Conservation (phyloP, 2,329 filamentous ascomycete species). For the Alternaria longipes region DNA sequence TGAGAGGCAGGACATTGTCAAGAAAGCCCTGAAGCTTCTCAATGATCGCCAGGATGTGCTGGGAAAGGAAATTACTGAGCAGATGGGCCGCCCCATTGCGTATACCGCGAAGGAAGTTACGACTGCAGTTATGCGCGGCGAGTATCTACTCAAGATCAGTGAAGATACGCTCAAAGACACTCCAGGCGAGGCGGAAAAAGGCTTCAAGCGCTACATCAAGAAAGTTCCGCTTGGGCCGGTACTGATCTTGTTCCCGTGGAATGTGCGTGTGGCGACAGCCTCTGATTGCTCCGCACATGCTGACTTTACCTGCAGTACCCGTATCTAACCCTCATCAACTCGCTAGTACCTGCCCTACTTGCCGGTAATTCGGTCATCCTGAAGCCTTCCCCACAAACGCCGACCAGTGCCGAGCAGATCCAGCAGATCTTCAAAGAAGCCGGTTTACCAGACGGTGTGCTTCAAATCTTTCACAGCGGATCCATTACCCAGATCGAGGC, state of each 20-base stretch:
- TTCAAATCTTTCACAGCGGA: conserved; percentile 93
- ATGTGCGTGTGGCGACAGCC: conserved; percentile 68
- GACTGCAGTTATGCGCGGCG: conserved; percentile 84
- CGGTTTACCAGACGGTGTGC: conserved; percentile 81
- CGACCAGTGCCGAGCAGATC: conserved; percentile 87
- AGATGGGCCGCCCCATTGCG: conserved; percentile 93
- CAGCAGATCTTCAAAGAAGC: conserved; percentile 79
- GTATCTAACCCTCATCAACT: conserved; percentile 92
- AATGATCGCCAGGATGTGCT: conserved; percentile 78
- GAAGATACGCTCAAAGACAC: conserved; percentile 81
- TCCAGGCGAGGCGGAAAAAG: conserved; percentile 81
- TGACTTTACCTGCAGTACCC: conserved; percentile 73
- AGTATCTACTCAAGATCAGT: conserved; percentile 87
- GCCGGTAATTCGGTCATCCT: conserved; percentile 91
- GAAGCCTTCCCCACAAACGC: conserved; percentile 94
- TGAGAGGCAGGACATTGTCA: conserved; percentile 81
- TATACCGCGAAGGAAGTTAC: conserved; percentile 85
- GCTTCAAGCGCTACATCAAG: conserved; percentile 89
- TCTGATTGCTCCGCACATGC: conserved; percentile 17
- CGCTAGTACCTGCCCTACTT: conserved; percentile 88
- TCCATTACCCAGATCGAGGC: conserved; percentile 79
- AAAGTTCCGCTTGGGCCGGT: conserved; percentile 89
- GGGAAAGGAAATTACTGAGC: conserved; percentile 84
- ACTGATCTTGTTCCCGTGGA: conserved; percentile 93
- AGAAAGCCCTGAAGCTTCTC: conserved; percentile 78